Conservation (phyloP, 2,329 filamentous ascomycete genomes). For the Ophiocordyceps camponoti-saundersi region DNA sequence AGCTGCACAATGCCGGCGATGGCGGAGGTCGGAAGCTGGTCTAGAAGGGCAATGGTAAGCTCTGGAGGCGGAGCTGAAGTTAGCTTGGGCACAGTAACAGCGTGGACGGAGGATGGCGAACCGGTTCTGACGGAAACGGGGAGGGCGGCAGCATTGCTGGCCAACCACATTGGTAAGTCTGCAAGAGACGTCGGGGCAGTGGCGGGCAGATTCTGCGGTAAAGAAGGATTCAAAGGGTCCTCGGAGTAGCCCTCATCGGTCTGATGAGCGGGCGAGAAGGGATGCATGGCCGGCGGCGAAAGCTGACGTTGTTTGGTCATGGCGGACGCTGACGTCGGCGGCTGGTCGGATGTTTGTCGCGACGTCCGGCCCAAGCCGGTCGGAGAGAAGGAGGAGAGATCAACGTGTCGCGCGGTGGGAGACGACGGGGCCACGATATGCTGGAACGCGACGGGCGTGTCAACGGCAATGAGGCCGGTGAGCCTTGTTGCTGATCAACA, state of each 20-base stretch:
- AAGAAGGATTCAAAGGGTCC: conserved; percentile 38
- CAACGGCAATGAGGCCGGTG: background rate
- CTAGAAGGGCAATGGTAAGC: conserved; percentile 62
- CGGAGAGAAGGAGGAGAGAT: background rate
- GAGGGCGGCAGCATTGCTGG: conserved; percentile 29
- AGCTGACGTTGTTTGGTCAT: conserved; percentile 11
- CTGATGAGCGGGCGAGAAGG: conserved; percentile 34
- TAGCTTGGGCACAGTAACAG: background rate
- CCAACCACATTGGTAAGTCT: conserved; percentile 32
- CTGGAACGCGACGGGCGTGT: background rate
- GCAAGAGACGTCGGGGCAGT: conserved; percentile 19
- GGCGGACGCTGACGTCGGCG: background rate
- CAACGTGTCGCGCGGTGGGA: background rate
- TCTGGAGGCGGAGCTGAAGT: conserved; percentile 29
- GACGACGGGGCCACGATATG: background rate
- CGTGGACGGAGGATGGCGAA: conserved; percentile 12
- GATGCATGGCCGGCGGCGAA: conserved; percentile 19
- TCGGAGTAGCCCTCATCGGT: conserved; percentile 83
- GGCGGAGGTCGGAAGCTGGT: conserved; percentile 61
- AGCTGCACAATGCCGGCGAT: conserved; percentile 68
- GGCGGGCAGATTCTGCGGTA: conserved; percentile 15
- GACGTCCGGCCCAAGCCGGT: background rate
- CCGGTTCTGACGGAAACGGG: conserved; percentile 31
- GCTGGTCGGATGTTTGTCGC: background rate
- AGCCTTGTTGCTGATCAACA: background rate